These are phyloP conservation scores for Zasmidium citrigriseum DNA, from an alignment of 2,329 filamentous ascomycete genomes.

Conservation along the genomic window DNA sequence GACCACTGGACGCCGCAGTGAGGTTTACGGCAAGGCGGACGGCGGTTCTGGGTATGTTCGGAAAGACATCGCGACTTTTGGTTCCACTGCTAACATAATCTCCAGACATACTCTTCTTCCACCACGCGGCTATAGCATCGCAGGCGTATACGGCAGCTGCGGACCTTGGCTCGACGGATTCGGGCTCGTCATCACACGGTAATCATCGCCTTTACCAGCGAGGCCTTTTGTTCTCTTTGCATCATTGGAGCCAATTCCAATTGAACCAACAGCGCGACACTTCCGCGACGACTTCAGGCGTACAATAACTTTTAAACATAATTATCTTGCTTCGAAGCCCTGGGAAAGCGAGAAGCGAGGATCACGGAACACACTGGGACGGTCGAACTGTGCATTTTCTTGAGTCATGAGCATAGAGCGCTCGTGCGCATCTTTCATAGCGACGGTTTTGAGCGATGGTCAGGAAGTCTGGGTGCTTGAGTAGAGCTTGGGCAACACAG, in stretches of 20 bases:
- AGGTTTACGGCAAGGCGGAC: slow-evolving; percentile 76
- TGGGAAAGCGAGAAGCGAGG: background rate
- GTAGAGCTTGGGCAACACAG: background rate
- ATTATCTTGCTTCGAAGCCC: background rate
- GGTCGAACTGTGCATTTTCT: background rate
- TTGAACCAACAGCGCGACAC: background rate
- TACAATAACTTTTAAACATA: background rate
- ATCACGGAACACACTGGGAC: background rate
- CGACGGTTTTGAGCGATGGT: no score
- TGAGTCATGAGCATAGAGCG: background rate
- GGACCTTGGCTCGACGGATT: slow-evolving; percentile 83
- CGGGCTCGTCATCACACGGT: slow-evolving; percentile 75
- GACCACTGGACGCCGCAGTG: slow-evolving; percentile 81
- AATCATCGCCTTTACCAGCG: slow-evolving; percentile 29
- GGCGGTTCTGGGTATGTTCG: slow-evolving; percentile 78
- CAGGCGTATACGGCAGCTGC: slow-evolving; percentile 81
- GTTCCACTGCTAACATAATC: slow-evolving; percentile 21
- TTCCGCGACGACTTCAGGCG: background rate
- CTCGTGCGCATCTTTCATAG: no score
- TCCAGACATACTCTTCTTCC: slow-evolving; percentile 81
- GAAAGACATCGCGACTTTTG: background rate
- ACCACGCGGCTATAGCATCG: slow-evolving; percentile 84
- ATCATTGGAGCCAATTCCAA: background rate
- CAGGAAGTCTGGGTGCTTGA: background rate
- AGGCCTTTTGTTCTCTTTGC: background rate